A percentile compares a stretch with the other conserved stretches of the same genome.
Evolutionary conservation across 441 rosid genomes (phyloP).

Genomic region (Manihot esculenta): DNA sequence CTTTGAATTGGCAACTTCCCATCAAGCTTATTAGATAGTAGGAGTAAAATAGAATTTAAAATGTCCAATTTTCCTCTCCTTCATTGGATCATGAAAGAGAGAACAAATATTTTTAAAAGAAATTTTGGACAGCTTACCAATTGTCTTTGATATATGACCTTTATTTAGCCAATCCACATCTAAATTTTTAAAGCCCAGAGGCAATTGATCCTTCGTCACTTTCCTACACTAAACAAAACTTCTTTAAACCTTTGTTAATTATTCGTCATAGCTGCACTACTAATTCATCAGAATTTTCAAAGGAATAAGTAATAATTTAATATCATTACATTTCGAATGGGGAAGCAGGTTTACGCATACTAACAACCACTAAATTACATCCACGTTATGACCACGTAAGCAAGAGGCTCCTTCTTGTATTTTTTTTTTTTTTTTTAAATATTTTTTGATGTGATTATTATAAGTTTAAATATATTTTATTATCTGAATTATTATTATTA

Average conservation of each 20-base stretch:
- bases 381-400: background rate
- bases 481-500: no score
- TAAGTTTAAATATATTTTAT: no score
- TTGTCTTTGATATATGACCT: constrained; percentile 15
- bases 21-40: no score
- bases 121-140: background rate
- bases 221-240: background rate
- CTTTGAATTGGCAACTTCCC: no score
- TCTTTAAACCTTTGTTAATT: no score
- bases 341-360: constrained; percentile 2
- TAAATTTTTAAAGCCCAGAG: background rate
- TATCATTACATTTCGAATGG: background rate
- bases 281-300: background rate
- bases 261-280: no score
- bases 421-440: background rate
- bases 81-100: background rate
- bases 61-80: no score
- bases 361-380: constrained; percentile 22
- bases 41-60: background rate
- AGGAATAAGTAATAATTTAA: background rate
- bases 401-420: constrained; percentile 1
- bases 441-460: no score
- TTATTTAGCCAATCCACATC: constrained; percentile 16
- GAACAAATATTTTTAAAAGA: background rate
- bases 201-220: background rate